Evolutionary conservation across 306 rosid genomes (phyloP).

Genomic region (Oemleria cerasiformis): DNA sequence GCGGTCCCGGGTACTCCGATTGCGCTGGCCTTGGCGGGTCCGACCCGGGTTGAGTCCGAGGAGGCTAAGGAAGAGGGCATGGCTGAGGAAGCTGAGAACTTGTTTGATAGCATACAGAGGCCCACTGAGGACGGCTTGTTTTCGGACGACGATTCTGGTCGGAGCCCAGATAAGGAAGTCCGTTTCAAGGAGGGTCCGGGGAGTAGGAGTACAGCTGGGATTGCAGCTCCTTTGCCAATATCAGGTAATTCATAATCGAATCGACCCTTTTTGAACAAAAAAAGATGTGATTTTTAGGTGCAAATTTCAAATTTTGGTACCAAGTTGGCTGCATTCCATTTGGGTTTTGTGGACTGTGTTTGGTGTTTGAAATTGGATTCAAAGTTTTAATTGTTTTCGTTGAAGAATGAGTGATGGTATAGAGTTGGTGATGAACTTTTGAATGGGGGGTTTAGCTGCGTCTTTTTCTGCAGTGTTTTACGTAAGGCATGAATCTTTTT

Average conservation of each 20-base stretch:
- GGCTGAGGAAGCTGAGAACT: slow-evolving; percentile 34
- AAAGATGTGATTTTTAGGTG: background rate
- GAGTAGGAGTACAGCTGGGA: slow-evolving; percentile 9
- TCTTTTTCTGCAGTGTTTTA: background rate
- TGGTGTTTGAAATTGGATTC: background rate
- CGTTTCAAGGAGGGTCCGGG: slow-evolving; percentile 31
- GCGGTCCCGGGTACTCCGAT: slow-evolving; percentile 43
- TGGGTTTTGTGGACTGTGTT: background rate
- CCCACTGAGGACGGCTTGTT: slow-evolving; percentile 69
- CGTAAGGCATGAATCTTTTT: background rate
- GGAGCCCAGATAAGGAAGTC: slow-evolving; percentile 45
- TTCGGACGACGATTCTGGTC: slow-evolving; percentile 68
- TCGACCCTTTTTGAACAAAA: background rate
- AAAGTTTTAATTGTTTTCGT: background rate
- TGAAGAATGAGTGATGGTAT: background rate
- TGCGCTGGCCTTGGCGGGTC: slow-evolving; percentile 17
- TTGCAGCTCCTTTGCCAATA: slow-evolving; percentile 63
- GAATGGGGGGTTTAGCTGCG: background rate
- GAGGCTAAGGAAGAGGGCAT: slow-evolving; percentile 17
- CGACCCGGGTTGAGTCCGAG: slow-evolving; percentile 18
- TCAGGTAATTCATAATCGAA: slow-evolving; percentile 42
- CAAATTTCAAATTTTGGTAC: background rate
- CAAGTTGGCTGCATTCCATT: slow-evolving; percentile 1
- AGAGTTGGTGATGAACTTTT: background rate
- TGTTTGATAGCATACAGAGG: slow-evolving; percentile 61